Percentiles rank a stretch among this genome's conserved stretches.
phyloP scores from a whole-genome alignment of 2,329 filamentous ascomycete genomes.

The Lojkania enalia region DNA sequence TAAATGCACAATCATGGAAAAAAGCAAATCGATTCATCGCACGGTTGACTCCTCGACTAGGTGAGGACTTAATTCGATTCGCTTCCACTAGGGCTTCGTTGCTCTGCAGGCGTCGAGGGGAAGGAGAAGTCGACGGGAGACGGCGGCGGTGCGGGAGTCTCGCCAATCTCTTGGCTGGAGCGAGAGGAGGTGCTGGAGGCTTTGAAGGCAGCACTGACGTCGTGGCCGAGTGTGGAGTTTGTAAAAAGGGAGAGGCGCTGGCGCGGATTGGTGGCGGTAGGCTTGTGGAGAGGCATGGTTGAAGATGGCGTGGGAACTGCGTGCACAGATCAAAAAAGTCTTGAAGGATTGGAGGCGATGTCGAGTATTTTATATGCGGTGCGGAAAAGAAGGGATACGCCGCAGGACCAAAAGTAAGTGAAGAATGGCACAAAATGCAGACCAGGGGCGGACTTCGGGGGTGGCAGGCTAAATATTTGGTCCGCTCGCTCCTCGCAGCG shows the following conservation, averaged over 20 bases:
- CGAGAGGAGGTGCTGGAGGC: slow-evolving; percentile 36
- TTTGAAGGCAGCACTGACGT: slow-evolving; percentile 46
- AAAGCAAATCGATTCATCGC: slow-evolving; percentile 8
- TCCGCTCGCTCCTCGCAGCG: too few relatives aligned
- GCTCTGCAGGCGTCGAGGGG: slow-evolving; percentile 36
- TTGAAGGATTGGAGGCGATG: not conserved
- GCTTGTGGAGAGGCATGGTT: slow-evolving; percentile 35
- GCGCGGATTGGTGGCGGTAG: slow-evolving; percentile 37
- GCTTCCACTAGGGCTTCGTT: slow-evolving; percentile 25
- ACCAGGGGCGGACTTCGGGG: slow-evolving; percentile 18
- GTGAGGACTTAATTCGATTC: slow-evolving; percentile 23
- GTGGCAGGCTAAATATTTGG: slow-evolving; percentile 25
- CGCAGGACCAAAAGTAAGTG: slow-evolving; percentile 11
- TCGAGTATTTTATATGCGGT: slow-evolving; percentile 6
- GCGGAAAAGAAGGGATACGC: slow-evolving; percentile 7
- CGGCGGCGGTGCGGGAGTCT: slow-evolving; percentile 47
- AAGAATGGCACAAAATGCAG: slow-evolving; percentile 11
- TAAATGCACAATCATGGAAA: slow-evolving; percentile 37
- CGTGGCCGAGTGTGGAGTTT: slow-evolving; percentile 46
- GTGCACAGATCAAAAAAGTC: too few relatives aligned
- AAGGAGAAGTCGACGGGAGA: slow-evolving; percentile 48
- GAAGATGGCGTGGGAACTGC: not conserved
- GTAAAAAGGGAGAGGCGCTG: slow-evolving; percentile 48
- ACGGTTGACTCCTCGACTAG: not conserved
- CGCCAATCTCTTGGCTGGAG: slow-evolving; percentile 33